Base-by-base conservation (phyloP, 306 rosid species). In the Vigna radiata region DNA sequence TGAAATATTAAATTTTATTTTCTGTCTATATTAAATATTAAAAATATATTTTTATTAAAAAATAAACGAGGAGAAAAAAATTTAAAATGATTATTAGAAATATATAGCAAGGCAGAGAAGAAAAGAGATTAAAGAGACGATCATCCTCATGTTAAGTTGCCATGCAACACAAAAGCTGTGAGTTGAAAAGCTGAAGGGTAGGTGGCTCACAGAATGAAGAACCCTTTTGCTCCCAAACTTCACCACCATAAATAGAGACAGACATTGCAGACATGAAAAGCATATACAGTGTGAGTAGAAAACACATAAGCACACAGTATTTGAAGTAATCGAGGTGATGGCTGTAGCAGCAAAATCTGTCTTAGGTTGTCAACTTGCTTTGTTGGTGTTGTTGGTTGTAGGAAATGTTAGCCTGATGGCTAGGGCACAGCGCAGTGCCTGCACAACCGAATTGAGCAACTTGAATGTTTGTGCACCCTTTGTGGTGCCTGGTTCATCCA, bases 401-500 rank as follows among this genome's bases (percentile, higher is more conserved):
- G 60, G 72, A 25, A 63, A 74, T 5, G 85, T 72, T 47, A 77
- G 23, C 37, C 31, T 81, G 15, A 84, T 27, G 46, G 81, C 68
- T 6, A 53, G 36, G 67, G 88, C 91, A 2, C 91, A 82, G 80
- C 68, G 63, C 36, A 21, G 15, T 8, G 60, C 68, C 14, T 92
- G 97, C 89, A 0, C 84, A 0, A 19, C 56, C 56, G 72, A 73
- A 78, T 86, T 92, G n/a, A 52, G n/a, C 58, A 82, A 44, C 82
- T 87, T 92, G 1, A 84, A 73, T 69, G 74, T 68, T 18, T 92
- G 97, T 62, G 90, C 90, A 19, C 87, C 90, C 0, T 92, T 65
- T 86, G 88, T 86, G 39, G 62, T 88, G 74, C 96, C 97, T 3
- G 90, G 93, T 65, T 37, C 89, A 0, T 6, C 74, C 77, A 79